Evolutionary conservation across 164 flowering plant species (phyloP), one percentile per base, ranked within the genome.

Genomic region (Taxillus chinensis): DNA sequence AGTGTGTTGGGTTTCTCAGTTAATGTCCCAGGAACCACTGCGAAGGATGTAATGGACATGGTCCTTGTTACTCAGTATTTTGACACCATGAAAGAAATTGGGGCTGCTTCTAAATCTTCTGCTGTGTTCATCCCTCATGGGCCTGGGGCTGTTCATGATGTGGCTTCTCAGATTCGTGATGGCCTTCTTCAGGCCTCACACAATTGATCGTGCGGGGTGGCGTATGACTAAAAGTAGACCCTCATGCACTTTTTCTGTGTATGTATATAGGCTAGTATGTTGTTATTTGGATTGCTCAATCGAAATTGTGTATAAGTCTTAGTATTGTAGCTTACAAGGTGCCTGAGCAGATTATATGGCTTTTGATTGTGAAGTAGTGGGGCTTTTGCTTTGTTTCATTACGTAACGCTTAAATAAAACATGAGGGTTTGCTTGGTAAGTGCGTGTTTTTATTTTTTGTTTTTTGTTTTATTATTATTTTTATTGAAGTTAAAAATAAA

Each of bases 21-120:
- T 5, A 79, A 81, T 57, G 85, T 81, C 1, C 85, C 85, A 2
- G 83, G 85, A 8, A 81, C 85, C 49, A 69, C 78, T 16, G 78
- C 85, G 5, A 82, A 80, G 68, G 86, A 82, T 67, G 82, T 82
- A 39, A 80, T 82, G 86, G 86, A 82, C 73, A 78, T 82, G 86
- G 81, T 82, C 45, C 81, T 82, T 15, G 82, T 82, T 53, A 82
- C 86, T 4, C 86, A 82, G 63, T 82, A 82, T 62, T 82, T 82
- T 45, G 86, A 82, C 70, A 82, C 82, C 60, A 76, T 78, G 84
- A 80, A 82, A 65, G 86, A 82, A 65, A 82, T 82, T 45, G 83
- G 83, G 4, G 83, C 86, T 49, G 48, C 78, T n/a, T 79, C 86
- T 5, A 82, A 82, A 62, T 74, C 86, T 16, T 75, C 83, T 15